A percentile compares a stretch with the other conserved stretches of the same genome.
Evolutionary conservation across 495 filamentous ascomycete genomes (phyloP).

Genomic region (Lichenothelia convexa): DNA sequence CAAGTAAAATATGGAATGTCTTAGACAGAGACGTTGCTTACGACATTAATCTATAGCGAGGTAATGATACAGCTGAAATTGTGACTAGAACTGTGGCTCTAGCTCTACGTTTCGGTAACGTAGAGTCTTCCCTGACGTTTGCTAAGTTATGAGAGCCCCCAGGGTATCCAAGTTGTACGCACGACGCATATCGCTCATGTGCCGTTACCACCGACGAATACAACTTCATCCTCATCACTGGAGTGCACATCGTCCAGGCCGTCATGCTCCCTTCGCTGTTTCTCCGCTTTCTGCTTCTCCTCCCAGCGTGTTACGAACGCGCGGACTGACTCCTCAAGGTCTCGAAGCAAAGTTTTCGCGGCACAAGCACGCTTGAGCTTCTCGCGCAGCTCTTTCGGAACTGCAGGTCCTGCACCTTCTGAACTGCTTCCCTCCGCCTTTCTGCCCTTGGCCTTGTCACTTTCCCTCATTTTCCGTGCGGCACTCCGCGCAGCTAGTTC

Average conservation of each 20-base stretch:
- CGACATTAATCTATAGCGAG: too few species aligned
- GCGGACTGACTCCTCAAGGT: slow-evolving; percentile 20
- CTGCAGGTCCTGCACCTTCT: slow-evolving; percentile 23
- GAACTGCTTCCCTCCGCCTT: slow-evolving; percentile 17
- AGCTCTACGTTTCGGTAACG: too few species aligned
- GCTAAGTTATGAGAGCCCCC: too few species aligned
- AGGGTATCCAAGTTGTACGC: too few species aligned
- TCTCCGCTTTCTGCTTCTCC: slow-evolving; percentile 14
- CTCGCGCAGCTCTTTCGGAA: slow-evolving; percentile 41
- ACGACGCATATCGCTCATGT: slow-evolving; percentile 52
- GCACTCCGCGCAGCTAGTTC: slow-evolving; percentile 31
- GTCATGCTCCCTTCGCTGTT: too few species aligned
- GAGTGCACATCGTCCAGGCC: slow-evolving; percentile 33
- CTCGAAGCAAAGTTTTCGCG: slow-evolving; percentile 28
- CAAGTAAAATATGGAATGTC: too few species aligned
- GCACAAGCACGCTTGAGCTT: slow-evolving; percentile 53
- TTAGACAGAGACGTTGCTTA: too few species aligned
- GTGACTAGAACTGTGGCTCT: too few species aligned
- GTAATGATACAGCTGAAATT: too few species aligned
- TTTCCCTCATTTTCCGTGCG: slow-evolving; percentile 18
- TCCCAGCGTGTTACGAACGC: slow-evolving; percentile 20
- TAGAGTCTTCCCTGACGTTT: too few species aligned
- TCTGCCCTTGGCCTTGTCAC: too few species aligned
- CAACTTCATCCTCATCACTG: slow-evolving; percentile 82
- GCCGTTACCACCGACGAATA: slow-evolving; percentile 71